Base-by-base conservation (phyloP, 1,284 basidiomycete genomes). In the Xerocomus minutiporus region DNA sequence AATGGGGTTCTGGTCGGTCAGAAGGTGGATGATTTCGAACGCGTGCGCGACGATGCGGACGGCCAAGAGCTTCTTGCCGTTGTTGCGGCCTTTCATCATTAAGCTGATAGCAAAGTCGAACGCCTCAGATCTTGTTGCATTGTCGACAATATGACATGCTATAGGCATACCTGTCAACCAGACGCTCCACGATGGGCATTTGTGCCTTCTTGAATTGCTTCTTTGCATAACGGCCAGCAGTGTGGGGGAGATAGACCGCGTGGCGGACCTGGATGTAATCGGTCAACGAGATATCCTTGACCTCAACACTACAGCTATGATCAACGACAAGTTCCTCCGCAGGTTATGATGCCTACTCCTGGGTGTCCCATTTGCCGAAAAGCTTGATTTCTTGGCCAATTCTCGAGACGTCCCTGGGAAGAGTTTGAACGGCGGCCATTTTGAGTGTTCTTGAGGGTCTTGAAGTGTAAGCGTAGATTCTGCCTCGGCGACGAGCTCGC, bases 81-180 rank as follows among this genome's bases (percentile, higher is more conserved):
- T 99, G 90, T 99, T 99, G 76, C 97, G 94, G 63, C 97, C 97
- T 81, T 99, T 97, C 96, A 99, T 99, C 97, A 99, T 97, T 73
- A 97, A 78, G 71, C 91, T 93, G 63, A 44, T 23, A 20, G 9
- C 34, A 50, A 42, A 47, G 36, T 53, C 31, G 50, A 35, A 43
- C 15, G 13, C 40, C 46, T 57, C n/a, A 56, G 50, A 52, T 23
- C 15, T 26, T 34, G 13, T 20, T 7, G 36, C 15, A 39, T 46
- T 35, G 8, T 41, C 31, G 34, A 17, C 13, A n/a, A 42, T 35
- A 45, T 36, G 7, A 49, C 32, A 32, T 20, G n/a, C 31, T 28
- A 51, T 38, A 40, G 4, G 41, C 85, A 68, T 70, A 93, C 93
- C 90, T 91, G 84, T 98, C 96, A 62, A 99, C 96, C 65, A 99